Conservation (phyloP, 176 grass and related monocot genomes). For the Cenchrus purpureus region DNA sequence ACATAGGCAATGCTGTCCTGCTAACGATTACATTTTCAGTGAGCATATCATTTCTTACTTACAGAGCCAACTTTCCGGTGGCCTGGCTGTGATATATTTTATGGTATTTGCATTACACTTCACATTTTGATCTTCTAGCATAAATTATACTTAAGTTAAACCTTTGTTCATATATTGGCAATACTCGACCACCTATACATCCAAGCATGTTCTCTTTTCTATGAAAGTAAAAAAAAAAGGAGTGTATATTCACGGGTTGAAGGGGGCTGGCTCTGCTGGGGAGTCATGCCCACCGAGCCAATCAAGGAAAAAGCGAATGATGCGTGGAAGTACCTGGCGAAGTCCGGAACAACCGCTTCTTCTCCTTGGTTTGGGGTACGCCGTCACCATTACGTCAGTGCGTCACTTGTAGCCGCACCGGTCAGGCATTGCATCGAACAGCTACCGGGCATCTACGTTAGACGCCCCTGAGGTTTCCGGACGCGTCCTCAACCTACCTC, state of each 20-base stretch:
- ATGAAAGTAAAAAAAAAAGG: neutral
- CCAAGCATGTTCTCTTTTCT: neutral
- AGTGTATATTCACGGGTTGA: too few relatives aligned
- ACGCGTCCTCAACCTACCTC: neutral
- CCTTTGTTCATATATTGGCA: neutral
- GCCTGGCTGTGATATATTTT: neutral
- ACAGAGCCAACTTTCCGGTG: neutral
- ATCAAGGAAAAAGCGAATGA: neutral
- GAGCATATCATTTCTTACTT: neutral
- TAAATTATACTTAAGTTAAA: neutral
- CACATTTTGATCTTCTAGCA: neutral
- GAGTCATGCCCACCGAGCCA: neutral
- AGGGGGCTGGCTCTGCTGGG: too few relatives aligned
- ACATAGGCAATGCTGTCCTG: neutral
- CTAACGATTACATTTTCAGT: neutral
- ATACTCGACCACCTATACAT: neutral
- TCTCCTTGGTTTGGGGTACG: neutral
- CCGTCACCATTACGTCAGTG: neutral
- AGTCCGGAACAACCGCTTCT: neutral
- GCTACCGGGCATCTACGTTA: neutral
- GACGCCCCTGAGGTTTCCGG: too few relatives aligned
- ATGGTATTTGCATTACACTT: neutral
- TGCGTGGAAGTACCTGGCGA: conserved; percentile 19
- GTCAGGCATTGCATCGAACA: neutral
- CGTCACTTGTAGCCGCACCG: neutral